phyloP scores from a whole-genome alignment of 1,139 yeast genomes.

The Zygoascus hellenicus region DNA sequence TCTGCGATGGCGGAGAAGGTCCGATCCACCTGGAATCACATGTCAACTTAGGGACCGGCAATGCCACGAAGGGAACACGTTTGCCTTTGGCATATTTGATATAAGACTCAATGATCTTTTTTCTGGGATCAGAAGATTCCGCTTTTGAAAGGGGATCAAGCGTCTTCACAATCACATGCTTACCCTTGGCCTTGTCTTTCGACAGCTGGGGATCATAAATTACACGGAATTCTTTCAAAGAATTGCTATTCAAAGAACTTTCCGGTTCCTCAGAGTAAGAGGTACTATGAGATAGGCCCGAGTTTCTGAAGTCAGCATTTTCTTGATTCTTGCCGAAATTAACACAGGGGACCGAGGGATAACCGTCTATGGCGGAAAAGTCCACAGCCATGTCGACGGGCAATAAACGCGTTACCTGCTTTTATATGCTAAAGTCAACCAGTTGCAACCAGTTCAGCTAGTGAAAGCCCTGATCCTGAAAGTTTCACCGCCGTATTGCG shows the following conservation, averaged over 20 bases:
- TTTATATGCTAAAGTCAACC: too few relatives aligned
- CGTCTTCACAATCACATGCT: slow-evolving; percentile 34
- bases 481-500: too few relatives aligned
- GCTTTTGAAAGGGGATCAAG: slow-evolving; percentile 22
- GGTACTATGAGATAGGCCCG: neutral
- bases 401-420: too few relatives aligned
- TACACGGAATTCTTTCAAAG: slow-evolving; percentile 1
- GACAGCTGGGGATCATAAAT: slow-evolving; percentile 54
- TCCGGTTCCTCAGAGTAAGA: neutral
- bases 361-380: too few relatives aligned
- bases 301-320: neutral
- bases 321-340: neutral
- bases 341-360: neutral
- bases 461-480: too few relatives aligned
- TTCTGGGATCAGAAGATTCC: slow-evolving; percentile 35
- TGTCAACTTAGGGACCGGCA: slow-evolving; percentile 48
- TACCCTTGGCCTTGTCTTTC: slow-evolving; percentile 38
- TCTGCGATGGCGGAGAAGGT: slow-evolving; percentile 63
- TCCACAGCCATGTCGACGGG: too few relatives aligned
- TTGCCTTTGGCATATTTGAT: slow-evolving; percentile 25
- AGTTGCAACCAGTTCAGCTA: too few relatives aligned
- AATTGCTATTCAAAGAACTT: neutral
- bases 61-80: slow-evolving; percentile 32
- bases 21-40: slow-evolving; percentile 69
- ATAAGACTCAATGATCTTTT: slow-evolving; percentile 11